A percentile compares a stretch with the other conserved stretches of the same genome.
Evolutionary conservation across 139 green algal species (phyloP).

Genomic region (Klebsormidium nitens): DNA sequence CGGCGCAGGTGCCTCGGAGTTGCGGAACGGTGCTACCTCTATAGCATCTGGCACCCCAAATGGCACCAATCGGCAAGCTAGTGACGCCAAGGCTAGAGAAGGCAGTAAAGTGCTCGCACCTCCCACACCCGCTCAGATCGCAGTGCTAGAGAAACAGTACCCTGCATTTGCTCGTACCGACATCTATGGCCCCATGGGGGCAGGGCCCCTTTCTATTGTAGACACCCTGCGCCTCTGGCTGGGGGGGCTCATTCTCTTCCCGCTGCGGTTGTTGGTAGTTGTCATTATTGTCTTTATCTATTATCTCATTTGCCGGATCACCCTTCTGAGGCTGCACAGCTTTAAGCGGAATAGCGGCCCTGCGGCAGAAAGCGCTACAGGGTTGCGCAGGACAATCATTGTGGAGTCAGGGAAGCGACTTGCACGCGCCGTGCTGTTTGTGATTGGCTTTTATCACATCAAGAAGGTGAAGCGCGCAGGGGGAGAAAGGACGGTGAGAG

Average conservation of each 20-base stretch:
- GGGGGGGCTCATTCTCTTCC: constrained; percentile 45
- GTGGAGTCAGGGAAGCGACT: constrained; percentile 34
- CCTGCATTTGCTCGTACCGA: constrained; percentile 46
- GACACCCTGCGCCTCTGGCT: constrained; percentile 43
- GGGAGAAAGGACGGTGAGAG: neutral
- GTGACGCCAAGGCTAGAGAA: too few relatives aligned
- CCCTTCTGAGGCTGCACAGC: neutral
- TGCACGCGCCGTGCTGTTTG: constrained; percentile 62
- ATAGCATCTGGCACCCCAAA: too few relatives aligned
- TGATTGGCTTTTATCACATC: constrained; percentile 63
- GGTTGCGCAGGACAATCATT: neutral
- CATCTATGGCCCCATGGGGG: constrained; percentile 46
- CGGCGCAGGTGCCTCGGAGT: too few relatives aligned
- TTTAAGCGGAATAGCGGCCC: neutral
- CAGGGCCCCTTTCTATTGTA: constrained; percentile 2
- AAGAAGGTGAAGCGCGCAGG: constrained; percentile 44
- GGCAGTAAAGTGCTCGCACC: too few relatives aligned
- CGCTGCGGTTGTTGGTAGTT: constrained; percentile 38
- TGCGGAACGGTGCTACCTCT: too few relatives aligned
- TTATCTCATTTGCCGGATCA: constrained; percentile 46
- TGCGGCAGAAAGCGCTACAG: neutral
- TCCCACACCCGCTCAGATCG: too few relatives aligned
- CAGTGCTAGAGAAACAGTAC: constrained; percentile 9
- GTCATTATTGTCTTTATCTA: constrained; percentile 31
- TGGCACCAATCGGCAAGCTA: too few relatives aligned